phyloP scores from a whole-genome alignment of 2,329 filamentous ascomycete species.

The Fusarium brevicatenulatum region DNA sequence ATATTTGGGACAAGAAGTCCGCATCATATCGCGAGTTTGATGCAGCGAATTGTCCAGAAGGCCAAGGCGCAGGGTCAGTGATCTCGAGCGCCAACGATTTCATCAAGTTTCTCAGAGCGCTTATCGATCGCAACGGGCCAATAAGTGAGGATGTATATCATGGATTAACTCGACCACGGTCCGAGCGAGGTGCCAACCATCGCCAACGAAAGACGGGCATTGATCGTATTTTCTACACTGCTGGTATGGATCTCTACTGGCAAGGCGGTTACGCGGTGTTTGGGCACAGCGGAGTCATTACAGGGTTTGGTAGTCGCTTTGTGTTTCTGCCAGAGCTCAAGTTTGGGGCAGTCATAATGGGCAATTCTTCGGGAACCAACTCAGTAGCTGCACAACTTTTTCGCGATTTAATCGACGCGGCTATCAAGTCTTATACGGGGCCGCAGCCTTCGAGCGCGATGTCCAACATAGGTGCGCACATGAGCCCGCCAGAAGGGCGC shows the following conservation, averaged over 20 bases:
- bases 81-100: slow-evolving; percentile 45
- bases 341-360: slow-evolving; percentile 43
- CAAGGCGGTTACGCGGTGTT: slow-evolving; percentile 39
- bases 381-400: slow-evolving; percentile 29
- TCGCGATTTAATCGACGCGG: slow-evolving; percentile 36
- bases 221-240: slow-evolving; percentile 27
- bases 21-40: slow-evolving; percentile 1
- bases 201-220: slow-evolving; percentile 16
- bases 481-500: fast-evolving
- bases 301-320: slow-evolving; percentile 42
- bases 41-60: slow-evolving; percentile 36
- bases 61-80: slow-evolving; percentile 46
- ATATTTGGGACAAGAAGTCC: slow-evolving; percentile 14
- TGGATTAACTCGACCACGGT: slow-evolving; percentile 36
- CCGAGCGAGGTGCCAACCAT: slow-evolving; percentile 20
- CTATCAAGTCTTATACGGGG: background rate
- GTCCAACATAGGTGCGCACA: fast-evolving
- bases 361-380: slow-evolving; percentile 36
- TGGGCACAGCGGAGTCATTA: slow-evolving; percentile 40
- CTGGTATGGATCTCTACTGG: slow-evolving; percentile 38
- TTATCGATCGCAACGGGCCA: slow-evolving; percentile 39
- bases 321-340: slow-evolving; percentile 42
- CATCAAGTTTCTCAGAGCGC: slow-evolving; percentile 44
- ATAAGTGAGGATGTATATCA: slow-evolving; percentile 40
- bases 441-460: background rate